Base-by-base conservation (phyloP, 148 eudicot species). In the Vaccinium vitisidaea region DNA sequence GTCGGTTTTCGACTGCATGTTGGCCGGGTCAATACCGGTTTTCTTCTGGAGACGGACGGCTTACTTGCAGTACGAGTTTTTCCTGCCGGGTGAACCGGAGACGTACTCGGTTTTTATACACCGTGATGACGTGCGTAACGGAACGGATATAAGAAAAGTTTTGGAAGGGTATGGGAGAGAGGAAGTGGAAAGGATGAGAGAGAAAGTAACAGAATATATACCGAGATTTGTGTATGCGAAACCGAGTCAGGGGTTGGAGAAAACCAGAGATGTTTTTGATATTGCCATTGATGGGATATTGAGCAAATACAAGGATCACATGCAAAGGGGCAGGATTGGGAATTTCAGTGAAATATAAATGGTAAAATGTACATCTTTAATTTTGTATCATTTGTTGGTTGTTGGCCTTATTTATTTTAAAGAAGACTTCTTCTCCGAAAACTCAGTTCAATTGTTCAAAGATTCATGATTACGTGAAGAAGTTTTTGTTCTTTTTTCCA, bases 41-140 rank as follows among this genome's bases (percentile, higher is more conserved):
- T 63, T 63, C n/a, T 96, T 96, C 88, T 96, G 96, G 96, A 87
- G 88, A 6, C 84, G 94, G 53, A 92, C 98, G 8, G 98, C 98
- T 14, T 95, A 96, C 55, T 83, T 58, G 43, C 97, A 94, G 86
- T 96, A 96, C 61, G 90, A 92, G 84, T 93, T 94, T 95, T 94
- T 94, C 83, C 80, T 96, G 61, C 98, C 98, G 54, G 82, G 88
- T 11, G 94, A 93, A 77, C 91, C 97, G 65, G 88, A 52, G 82
- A 96, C 98, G 78, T 96, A 96, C 88, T 96, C 99, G 4, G 13
- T 65, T 65, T 65, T 65, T 23, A n/a, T 65, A 8, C 3, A 10
- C 2, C 70, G 1, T 23, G 3, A 23, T 2, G 70, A 65, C 2
- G 70, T 65, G 5, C 32, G 30, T 3, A 65, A 65, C 30, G 15